Evolutionary conservation across 192 early-diverging fungal genomes (phyloP).

Genomic region (Backusella sp.): DNA sequence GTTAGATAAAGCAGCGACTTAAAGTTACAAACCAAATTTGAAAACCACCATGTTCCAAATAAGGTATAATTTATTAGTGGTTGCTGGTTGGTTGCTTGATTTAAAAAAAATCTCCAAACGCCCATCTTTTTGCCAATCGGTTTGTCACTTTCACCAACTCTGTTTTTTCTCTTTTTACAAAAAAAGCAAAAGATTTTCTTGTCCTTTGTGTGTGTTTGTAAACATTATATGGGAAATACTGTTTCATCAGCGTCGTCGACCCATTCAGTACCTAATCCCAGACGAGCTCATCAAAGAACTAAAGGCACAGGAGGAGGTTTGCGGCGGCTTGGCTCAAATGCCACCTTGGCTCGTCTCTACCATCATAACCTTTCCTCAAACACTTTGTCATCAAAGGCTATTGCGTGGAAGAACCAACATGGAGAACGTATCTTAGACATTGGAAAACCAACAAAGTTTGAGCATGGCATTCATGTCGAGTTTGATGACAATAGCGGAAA

Average conservation of each 20-base stretch:
- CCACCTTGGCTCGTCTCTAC: constrained; percentile 1
- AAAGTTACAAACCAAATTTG: no score
- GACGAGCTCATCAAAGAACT: neutral
- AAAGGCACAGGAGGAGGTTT: neutral
- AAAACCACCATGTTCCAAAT: no score
- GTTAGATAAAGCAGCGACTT: no score
- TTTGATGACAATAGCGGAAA: constrained; percentile 46
- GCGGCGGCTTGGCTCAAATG: neutral
- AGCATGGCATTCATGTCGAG: constrained; percentile 59
- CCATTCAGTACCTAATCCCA: constrained; percentile 8
- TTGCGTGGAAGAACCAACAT: constrained; percentile 6
- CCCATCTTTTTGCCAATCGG: no score
- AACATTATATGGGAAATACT: constrained; percentile 4
- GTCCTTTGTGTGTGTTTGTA: neutral
- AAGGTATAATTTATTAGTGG: no score
- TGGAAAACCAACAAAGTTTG: constrained; percentile 52
- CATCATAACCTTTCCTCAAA: constrained; percentile 4
- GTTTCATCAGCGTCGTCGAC: constrained; percentile 4
- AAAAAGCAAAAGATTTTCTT: neutral
- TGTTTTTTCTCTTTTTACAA: neutral
- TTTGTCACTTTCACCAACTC: no score
- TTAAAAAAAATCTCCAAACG: no score
- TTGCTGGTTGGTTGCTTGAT: no score
- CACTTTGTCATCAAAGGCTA: constrained; percentile 4
- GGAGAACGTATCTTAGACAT: constrained; percentile 49